Evolutionary conservation across 805 yeast genomes (phyloP), one percentile per base, ranked within the genome.

Genomic region (Candida argentea): DNA sequence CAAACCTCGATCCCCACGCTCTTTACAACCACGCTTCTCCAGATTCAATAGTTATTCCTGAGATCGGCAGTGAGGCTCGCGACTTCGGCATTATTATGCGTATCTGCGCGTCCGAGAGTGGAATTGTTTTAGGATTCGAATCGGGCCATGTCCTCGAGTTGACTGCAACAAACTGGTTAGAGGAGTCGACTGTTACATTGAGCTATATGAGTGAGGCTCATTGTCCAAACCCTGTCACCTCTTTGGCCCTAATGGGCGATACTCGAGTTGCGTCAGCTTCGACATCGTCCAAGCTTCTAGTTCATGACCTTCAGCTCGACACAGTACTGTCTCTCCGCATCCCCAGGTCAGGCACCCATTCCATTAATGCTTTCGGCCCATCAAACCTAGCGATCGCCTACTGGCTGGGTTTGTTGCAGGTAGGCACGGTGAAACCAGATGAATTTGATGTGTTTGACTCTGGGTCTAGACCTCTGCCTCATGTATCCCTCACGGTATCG

Each of bases 21-120:
- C 60, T 5, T 38, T 55, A 20, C 52, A 57, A 21, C 53, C 55
- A 16, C 5, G 28, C 25, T 18, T 18, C 22, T 11, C 12, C 16
- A 4, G 18, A 20, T 12, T 26, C 31, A 20, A 44, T 55, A 4
- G 49, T 51, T 10, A 20, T 17, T n/a, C 23, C 19, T 9, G 20
- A 13, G 16, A 7, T 18, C 7, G 29, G 25, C 10, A 36, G 28
- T 35, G 24, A 36, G 40, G 20, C 71, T 64, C 46, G 50, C 13
- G 56, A 56, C 10, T 61, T 70, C 19, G 93, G 93, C 2, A 77
- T 81, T 22, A 67, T 79, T 9, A 80, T 84, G 85, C 66, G 61
- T 25, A 39, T 78, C 3, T 34, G 43, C 1, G 65, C 71, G 50
- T 38, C 43, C 2, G 18, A 31, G 5, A 35, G 46, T 6, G 31